Evolutionary conservation across 1,284 basidiomycete species (phyloP).

Genomic region (Puccinia coronata): DNA sequence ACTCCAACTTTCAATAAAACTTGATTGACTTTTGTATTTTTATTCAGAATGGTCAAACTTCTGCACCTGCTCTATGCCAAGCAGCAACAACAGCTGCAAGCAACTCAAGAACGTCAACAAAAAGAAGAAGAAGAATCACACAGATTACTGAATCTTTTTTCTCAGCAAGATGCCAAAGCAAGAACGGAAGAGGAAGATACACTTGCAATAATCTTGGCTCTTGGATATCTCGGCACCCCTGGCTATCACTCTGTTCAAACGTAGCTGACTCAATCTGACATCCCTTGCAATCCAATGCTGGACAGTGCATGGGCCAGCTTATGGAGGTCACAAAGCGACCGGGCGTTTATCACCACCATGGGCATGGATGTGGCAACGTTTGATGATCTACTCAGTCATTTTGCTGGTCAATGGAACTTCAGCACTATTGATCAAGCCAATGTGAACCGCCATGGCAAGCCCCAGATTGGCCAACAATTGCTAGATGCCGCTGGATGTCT

Average conservation of each 20-base stretch:
- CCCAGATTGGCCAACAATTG: conserved; percentile 58
- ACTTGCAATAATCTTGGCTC: not conserved
- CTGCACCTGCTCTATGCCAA: too few relatives aligned
- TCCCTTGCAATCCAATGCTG: not conserved
- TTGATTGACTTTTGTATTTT: too few relatives aligned
- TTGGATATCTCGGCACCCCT: not conserved
- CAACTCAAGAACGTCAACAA: too few relatives aligned
- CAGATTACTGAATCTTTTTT: too few relatives aligned
- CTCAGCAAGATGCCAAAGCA: too few relatives aligned
- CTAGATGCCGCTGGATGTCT: conserved; percentile 63
- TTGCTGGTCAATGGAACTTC: conserved; percentile 60
- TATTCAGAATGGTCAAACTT: too few relatives aligned
- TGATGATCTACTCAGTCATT: conserved; percentile 58
- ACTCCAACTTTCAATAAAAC: too few relatives aligned
- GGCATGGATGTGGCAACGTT: conserved; percentile 62
- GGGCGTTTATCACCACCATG: conserved; percentile 64
- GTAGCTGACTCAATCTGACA: not conserved
- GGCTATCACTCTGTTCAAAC: not conserved
- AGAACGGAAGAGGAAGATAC: not conserved
- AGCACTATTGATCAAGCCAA: conserved; percentile 44
- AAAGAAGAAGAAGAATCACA: too few relatives aligned
- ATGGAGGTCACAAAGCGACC: not conserved
- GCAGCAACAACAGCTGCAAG: too few relatives aligned
- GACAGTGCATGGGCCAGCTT: not conserved
- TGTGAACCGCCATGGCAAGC: conserved; percentile 48